Conservation (phyloP, 2,329 filamentous ascomycete genomes). For the Apiospora malaysiana region DNA sequence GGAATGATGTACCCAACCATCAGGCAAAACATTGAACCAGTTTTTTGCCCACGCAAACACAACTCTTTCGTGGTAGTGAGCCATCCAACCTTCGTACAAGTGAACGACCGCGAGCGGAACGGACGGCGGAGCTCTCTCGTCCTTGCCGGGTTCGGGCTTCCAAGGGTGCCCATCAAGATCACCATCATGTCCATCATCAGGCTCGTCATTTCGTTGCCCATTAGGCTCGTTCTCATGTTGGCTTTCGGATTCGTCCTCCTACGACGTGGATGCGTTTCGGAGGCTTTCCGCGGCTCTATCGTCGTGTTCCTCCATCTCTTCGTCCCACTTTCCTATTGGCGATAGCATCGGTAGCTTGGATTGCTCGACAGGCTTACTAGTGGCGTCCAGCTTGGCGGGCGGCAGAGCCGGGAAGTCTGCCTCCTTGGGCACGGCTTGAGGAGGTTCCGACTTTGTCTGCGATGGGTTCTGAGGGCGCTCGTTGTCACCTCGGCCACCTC, state of each 20-base stretch:
- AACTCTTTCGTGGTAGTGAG: accelerated
- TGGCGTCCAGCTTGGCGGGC: slow-evolving; percentile 37
- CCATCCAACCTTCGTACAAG: background rate
- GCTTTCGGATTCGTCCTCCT: background rate
- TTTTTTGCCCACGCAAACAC: background rate
- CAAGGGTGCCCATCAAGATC: background rate
- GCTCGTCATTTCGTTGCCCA: no score
- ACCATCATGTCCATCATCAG: no score
- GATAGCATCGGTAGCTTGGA: slow-evolving; percentile 34
- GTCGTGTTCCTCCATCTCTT: slow-evolving; percentile 62
- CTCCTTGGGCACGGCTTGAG: slow-evolving; percentile 39
- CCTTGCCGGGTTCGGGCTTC: background rate
- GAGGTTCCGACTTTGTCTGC: slow-evolving; percentile 27
- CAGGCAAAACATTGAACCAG: accelerated
- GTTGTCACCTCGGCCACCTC: slow-evolving; percentile 41
- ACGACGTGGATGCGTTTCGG: background rate
- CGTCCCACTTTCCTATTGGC: slow-evolving; percentile 58
- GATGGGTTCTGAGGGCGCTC: slow-evolving; percentile 31
- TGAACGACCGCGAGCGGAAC: background rate
- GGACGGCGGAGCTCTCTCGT: background rate
- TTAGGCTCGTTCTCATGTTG: no score
- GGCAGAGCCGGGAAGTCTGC: slow-evolving; percentile 50
- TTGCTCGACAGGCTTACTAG: slow-evolving; percentile 23
- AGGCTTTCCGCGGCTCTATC: slow-evolving; percentile 33
- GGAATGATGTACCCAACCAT: no score